Evolutionary conservation across 768 basidiomycete species (phyloP), one percentile per base, ranked within the genome.

Genomic region (Tubosaeta brunneosetosa): DNA sequence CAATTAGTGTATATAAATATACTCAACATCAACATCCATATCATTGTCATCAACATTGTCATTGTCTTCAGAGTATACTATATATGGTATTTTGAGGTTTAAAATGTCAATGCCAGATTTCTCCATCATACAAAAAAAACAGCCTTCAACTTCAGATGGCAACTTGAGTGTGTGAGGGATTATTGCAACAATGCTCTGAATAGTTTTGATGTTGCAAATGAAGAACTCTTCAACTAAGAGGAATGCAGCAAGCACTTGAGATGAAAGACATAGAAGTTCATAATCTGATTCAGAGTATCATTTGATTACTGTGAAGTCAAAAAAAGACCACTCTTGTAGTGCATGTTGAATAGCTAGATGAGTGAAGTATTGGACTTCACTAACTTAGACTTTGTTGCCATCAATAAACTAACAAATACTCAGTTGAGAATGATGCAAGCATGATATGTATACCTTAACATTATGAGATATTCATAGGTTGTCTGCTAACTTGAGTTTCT

Each of bases 151-250:
- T 12, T 49, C 38, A 12, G 32, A 33, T 26, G 42, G 44, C 10
- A 56, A 44, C 0, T 55, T 59, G 0, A 49, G 10, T 13, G 0
- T 22, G 13, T 54, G 51, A 0, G 63, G 66, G 0, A 65, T 51
- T 65, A 71, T 64, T 10, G 61, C 62, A n/a, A 71, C 54, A 12
- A 61, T 53, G 6, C 64, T 57, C 0, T 19, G n/a, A 32, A 70
- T 66, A 3, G 6, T 2, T 22, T 53, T 58, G 3, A 61, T 25
- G 2, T 59, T 40, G n/a, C 60, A 31, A 8, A 69, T 48, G 3
- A 42, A 4, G 5, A 59, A 11, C 13, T 62, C 48, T 4, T 65
- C 59, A 1, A 53, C 55, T 25, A 61, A 55, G 2, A 31, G n/a
- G 13, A 59, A 64, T 3, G 58, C 36, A 11, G 51, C 56, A 3